Evolutionary conservation across 371 early-diverging fungal species (phyloP).

Genomic region (Gilbertella persicaria): DNA sequence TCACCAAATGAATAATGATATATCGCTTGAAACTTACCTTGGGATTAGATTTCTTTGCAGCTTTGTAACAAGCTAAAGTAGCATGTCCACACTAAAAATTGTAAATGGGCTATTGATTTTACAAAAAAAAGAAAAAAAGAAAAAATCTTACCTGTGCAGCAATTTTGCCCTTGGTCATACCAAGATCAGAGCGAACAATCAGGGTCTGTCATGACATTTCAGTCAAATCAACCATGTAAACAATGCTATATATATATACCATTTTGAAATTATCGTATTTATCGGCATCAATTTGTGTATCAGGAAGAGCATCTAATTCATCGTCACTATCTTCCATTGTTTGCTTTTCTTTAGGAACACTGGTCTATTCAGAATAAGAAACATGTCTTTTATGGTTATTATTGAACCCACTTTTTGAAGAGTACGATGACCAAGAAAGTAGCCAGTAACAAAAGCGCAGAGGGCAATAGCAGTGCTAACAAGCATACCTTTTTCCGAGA

Average conservation of each 20-base stretch:
- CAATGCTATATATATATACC: conserved; percentile 31
- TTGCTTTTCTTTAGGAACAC: background rate
- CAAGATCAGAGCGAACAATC: conserved; percentile 86
- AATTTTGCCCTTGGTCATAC: conserved; percentile 95
- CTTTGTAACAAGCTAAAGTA: conserved; percentile 84
- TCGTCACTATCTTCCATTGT: conserved; percentile 33
- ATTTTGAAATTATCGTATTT: conserved; percentile 53
- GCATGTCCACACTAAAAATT: conserved; percentile 86
- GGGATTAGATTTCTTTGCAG: conserved; percentile 54
- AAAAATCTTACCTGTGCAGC: conserved; percentile 85
- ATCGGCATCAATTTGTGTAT: conserved; percentile 26
- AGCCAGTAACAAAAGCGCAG: conserved; percentile 26
- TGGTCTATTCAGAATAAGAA: background rate
- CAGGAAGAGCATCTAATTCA: conserved; percentile 41
- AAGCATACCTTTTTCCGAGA: background rate
- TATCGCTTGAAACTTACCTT: conserved; percentile 32
- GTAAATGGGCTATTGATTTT: background rate
- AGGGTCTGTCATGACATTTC: conserved; percentile 55
- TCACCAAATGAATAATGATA: background rate
- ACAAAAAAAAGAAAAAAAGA: background rate
- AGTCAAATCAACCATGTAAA: too few species aligned
- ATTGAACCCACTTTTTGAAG: conserved; percentile 2
- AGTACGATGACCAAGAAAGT: conserved; percentile 26
- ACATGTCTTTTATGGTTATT: background rate
- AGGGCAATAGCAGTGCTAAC: conserved; percentile 22